Evolutionary conservation across 2,329 filamentous ascomycete genomes (phyloP).

Genomic region (Venturia asperata): DNA sequence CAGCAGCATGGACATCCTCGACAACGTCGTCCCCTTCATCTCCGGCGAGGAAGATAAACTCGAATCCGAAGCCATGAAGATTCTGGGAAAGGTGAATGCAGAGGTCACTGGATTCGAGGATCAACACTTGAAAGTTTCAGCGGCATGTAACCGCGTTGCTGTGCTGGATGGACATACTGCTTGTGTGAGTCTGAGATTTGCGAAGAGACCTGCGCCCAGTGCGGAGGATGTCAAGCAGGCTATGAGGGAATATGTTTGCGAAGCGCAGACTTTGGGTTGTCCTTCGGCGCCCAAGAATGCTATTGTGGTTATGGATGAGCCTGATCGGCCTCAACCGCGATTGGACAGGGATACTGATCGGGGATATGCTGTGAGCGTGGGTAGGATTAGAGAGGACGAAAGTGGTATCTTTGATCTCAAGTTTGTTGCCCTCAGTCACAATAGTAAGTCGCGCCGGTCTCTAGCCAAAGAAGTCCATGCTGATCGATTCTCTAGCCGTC

Average conservation of each 20-base stretch:
- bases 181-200: constrained; percentile 84
- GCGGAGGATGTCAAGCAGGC: constrained; percentile 72
- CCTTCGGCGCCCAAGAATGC: constrained; percentile 75
- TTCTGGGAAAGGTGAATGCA: constrained; percentile 67
- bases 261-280: constrained; percentile 76
- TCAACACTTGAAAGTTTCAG: constrained; percentile 71
- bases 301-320: constrained; percentile 84
- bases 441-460: constrained; percentile 43
- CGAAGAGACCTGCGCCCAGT: constrained; percentile 63
- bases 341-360: constrained; percentile 77
- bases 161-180: constrained; percentile 92
- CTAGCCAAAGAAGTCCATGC: constrained; percentile 15
- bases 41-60: constrained; percentile 93
- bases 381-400: constrained; percentile 76
- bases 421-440: constrained; percentile 88
- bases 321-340: constrained; percentile 83
- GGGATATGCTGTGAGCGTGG: constrained; percentile 88
- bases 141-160: constrained; percentile 88
- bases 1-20: constrained; percentile 88
- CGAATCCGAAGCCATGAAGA: constrained; percentile 91
- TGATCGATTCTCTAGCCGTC: constrained; percentile 49
- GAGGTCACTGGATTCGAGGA: constrained; percentile 69
- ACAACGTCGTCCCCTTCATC: constrained; percentile 94
- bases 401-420: constrained; percentile 89
- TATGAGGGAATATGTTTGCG: constrained; percentile 70